Percentiles rank a stretch among this genome's conserved stretches.
phyloP scores from a whole-genome alignment of 257 asterid species.

The Pogostemon cablin region DNA sequence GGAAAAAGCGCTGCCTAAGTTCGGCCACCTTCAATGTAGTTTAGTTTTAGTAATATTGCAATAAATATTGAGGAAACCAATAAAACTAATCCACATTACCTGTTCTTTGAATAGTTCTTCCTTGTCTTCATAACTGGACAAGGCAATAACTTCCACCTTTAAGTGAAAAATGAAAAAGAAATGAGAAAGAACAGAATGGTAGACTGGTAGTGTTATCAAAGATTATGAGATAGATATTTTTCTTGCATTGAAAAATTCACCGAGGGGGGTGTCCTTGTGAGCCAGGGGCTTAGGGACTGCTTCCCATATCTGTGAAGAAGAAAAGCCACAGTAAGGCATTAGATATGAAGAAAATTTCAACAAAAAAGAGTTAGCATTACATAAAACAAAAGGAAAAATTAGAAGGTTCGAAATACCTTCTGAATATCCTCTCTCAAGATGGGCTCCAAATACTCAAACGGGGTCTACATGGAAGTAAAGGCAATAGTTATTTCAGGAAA shows the following conservation, averaged over 20 bases:
- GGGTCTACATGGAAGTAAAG: conserved; percentile 54
- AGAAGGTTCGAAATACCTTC: conserved; percentile 53
- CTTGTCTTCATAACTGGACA: conserved; percentile 59
- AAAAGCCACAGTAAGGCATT: conserved; percentile 3
- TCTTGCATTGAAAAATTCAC: conserved; percentile 91
- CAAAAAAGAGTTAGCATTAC: neutral
- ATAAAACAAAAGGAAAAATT: neutral
- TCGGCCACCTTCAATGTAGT: conserved; percentile 47
- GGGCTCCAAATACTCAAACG: conserved; percentile 56
- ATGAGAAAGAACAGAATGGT: neutral
- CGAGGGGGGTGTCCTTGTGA: conserved; percentile 68
- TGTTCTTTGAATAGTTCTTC: conserved; percentile 56
- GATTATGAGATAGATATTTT: conserved; percentile 10
- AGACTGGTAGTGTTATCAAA: neutral
- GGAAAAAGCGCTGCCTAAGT: conserved; percentile 55
- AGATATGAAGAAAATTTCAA: neutral
- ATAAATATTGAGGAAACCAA: conserved; percentile 3
- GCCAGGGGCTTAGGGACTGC: conserved; percentile 80
- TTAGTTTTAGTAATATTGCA: conserved; percentile 14
- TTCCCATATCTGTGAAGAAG: conserved; percentile 70
- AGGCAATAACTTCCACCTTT: conserved; percentile 59
- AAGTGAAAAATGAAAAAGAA: conserved; percentile 34
- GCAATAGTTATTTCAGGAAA: conserved; percentile 26
- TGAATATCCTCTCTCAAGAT: conserved; percentile 81
- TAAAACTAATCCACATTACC: conserved; percentile 35